phyloP scores from a whole-genome alignment of 2,329 filamentous ascomycete species.

The Diplodia sapinea region DNA sequence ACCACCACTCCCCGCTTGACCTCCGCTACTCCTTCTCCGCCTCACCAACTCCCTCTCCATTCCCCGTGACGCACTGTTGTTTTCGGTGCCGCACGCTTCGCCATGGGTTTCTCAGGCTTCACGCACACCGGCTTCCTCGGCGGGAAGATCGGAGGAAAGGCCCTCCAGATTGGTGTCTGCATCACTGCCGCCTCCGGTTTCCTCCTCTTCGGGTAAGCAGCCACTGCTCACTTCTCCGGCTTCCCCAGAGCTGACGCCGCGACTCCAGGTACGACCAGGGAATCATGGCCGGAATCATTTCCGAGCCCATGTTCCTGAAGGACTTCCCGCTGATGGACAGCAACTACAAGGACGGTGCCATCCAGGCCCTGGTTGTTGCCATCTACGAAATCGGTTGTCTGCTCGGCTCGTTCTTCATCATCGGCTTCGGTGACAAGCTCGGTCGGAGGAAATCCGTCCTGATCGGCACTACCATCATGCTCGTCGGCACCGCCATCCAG shows the following conservation, averaged over 20 bases:
- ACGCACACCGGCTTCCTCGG: conserved; percentile 29
- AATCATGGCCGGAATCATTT: conserved; percentile 52
- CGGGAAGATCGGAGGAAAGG: conserved; percentile 35
- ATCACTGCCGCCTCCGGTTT: conserved; percentile 55
- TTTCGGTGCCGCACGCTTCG: neutral
- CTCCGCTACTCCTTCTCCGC: neutral
- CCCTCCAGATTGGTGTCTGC: conserved; percentile 44
- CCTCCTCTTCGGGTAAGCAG: conserved; percentile 52
- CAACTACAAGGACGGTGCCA: conserved; percentile 43
- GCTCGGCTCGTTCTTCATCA: conserved; percentile 49
- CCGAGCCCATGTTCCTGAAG: conserved; percentile 42
- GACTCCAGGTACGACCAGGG: conserved; percentile 35
- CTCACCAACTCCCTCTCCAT: neutral
- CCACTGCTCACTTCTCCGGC: neutral
- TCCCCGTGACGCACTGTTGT: neutral
- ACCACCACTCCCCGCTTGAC: neutral
- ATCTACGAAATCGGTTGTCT: conserved; percentile 60
- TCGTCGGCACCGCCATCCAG: conserved; percentile 50
- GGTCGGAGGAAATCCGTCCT: conserved; percentile 53
- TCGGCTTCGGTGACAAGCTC: conserved; percentile 48
- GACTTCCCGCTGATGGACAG: conserved; percentile 47
- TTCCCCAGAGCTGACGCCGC: neutral
- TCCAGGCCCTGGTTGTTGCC: conserved; percentile 56
- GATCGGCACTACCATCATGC: conserved; percentile 49
- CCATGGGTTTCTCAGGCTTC: conserved; percentile 30